These are phyloP conservation scores for Saksenaea vasiformis DNA, from an alignment of 371 early-diverging fungal species.

Conservation along the genomic window DNA sequence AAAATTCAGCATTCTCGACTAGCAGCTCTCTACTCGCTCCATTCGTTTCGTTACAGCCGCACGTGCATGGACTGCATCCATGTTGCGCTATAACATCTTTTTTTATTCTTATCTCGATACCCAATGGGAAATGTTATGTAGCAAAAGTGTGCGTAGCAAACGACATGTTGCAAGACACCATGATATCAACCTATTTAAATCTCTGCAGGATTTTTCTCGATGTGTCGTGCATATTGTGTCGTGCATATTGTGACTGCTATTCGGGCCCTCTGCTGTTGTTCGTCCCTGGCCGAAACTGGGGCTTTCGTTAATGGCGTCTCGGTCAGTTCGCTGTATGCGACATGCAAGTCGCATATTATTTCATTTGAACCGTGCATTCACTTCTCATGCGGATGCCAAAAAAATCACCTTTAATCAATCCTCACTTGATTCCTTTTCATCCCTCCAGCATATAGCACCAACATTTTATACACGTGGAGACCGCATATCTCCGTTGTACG, in stretches of 20 bases:
- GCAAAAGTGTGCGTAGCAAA: too few relatives aligned
- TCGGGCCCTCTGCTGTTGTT: not conserved
- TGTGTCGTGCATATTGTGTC: too few relatives aligned
- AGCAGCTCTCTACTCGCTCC: too few relatives aligned
- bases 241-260: not conserved
- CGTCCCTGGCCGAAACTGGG: not conserved
- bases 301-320: not conserved
- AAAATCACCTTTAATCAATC: not conserved
- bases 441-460: slow-evolving; percentile 20
- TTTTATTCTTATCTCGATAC: too few relatives aligned
- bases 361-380: not conserved
- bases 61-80: too few relatives aligned
- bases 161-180: too few relatives aligned
- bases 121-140: too few relatives aligned
- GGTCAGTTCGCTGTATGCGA: not conserved
- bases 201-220: too few relatives aligned
- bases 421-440: slow-evolving; percentile 6
- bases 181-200: too few relatives aligned
- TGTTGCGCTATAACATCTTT: too few relatives aligned
- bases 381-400: not conserved
- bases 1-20: too few relatives aligned
- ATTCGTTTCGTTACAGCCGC: too few relatives aligned
- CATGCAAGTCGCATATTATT: not conserved
- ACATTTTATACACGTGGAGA: slow-evolving; percentile 40
- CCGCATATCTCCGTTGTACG: slow-evolving; percentile 35